Evolutionary conservation across 2,329 filamentous ascomycete genomes (phyloP).

Genomic region (Fusarium mundagurra): DNA sequence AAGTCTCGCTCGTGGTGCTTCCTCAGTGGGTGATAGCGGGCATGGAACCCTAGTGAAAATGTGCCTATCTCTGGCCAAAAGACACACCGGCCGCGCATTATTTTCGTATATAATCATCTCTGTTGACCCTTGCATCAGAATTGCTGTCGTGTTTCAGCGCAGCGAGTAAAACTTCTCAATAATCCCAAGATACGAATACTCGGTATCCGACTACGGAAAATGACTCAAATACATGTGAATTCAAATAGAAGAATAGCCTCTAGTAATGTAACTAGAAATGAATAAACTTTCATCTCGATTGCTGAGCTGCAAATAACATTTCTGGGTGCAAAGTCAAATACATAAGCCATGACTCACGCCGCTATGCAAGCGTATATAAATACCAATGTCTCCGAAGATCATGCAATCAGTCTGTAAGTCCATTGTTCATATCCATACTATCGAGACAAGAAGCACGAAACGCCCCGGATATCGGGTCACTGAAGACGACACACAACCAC

Average conservation of each 20-base stretch:
- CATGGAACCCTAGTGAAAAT: no score
- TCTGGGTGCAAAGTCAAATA: background rate
- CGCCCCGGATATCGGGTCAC: background rate
- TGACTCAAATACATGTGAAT: fast-evolving
- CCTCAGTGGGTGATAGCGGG: no score
- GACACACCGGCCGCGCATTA: no score
- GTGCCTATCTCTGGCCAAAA: no score
- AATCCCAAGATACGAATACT: background rate
- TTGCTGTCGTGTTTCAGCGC: background rate
- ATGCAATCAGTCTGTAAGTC: background rate
- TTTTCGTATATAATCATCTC: no score
- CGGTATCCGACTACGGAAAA: background rate
- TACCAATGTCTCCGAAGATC: background rate
- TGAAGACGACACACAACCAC: background rate
- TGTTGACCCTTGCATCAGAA: background rate
- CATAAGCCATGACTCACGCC: background rate
- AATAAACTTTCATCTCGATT: background rate
- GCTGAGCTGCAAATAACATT: background rate
- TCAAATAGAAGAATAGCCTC: fast-evolving
- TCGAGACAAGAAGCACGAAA: background rate
- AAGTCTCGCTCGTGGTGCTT: background rate
- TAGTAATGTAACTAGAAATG: fast-evolving
- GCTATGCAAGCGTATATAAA: background rate
- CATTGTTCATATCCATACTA: no score
- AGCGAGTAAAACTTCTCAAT: fast-evolving